phyloP scores from a whole-genome alignment of 495 filamentous ascomycete genomes.

The Neurospora sp. region DNA sequence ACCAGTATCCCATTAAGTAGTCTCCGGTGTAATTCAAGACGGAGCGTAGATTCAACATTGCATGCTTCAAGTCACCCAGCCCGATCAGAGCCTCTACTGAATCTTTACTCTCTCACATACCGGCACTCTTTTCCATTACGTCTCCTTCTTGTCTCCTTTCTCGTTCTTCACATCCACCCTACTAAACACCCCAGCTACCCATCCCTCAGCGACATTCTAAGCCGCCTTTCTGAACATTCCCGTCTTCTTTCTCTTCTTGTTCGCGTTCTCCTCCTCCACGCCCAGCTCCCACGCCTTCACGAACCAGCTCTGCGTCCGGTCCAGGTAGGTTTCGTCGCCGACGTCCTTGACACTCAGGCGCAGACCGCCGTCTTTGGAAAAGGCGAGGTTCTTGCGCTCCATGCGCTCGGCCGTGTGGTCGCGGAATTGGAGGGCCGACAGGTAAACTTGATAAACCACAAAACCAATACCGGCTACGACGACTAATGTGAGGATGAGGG shows the following conservation, averaged over 20 bases:
- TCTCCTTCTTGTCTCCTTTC: neutral
- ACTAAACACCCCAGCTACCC: neutral
- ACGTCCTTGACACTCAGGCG: constrained; percentile 71
- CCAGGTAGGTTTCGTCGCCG: constrained; percentile 66
- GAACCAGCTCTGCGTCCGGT: constrained; percentile 70
- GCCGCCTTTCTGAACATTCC: neutral
- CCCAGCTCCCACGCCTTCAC: constrained; percentile 72
- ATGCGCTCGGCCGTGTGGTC: constrained; percentile 60
- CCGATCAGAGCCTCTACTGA: neutral
- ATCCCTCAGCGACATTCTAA: neutral
- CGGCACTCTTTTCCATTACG: neutral
- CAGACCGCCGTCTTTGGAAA: constrained; percentile 69
- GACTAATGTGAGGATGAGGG: constrained; percentile 62
- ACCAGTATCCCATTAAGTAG: neutral
- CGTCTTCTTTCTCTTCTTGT: constrained; percentile 20
- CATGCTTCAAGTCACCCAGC: neutral
- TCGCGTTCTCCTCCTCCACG: constrained; percentile 28
- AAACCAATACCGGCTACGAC: constrained; percentile 50
- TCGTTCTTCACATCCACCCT: neutral
- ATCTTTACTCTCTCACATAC: neutral
- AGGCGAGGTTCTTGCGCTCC: constrained; percentile 69
- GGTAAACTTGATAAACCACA: constrained; percentile 66
- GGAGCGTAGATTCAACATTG: neutral
- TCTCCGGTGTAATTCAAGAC: neutral
- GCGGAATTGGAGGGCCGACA: constrained; percentile 56